phyloP scores from a whole-genome alignment of 805 yeast genomes.

The Lipomyces japonicus region DNA sequence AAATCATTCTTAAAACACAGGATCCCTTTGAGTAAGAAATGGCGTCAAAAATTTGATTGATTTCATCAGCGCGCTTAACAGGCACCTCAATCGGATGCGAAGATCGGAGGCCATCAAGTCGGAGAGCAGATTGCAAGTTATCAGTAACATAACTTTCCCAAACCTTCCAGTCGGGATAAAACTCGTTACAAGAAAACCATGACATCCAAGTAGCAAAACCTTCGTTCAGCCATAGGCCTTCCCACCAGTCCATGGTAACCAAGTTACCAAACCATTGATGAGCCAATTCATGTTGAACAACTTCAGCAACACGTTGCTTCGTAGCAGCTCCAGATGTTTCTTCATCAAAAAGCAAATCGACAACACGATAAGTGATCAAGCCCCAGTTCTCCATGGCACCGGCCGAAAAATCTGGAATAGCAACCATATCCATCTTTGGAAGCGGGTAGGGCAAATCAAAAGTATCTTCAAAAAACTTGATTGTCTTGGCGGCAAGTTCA shows the following conservation, averaged over 20 bases:
- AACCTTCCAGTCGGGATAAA: slow-evolving; percentile 79
- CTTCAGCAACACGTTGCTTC: slow-evolving; percentile 64
- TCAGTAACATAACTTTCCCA: slow-evolving; percentile 75
- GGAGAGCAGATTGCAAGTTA: slow-evolving; percentile 68
- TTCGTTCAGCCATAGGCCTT: slow-evolving; percentile 83
- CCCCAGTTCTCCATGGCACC: slow-evolving; percentile 96
- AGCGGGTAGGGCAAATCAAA: slow-evolving; percentile 73
- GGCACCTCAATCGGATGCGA: slow-evolving; percentile 84
- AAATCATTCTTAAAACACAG: slow-evolving; percentile 70
- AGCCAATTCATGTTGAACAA: slow-evolving; percentile 80
- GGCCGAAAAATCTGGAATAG: slow-evolving; percentile 74
- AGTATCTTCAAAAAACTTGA: slow-evolving; percentile 60
- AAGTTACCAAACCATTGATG: slow-evolving; percentile 91
- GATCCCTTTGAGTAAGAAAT: slow-evolving; percentile 82
- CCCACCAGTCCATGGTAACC: slow-evolving; percentile 94
- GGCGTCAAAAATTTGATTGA: slow-evolving; percentile 76
- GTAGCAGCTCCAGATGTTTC: slow-evolving; percentile 55
- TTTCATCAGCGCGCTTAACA: slow-evolving; percentile 71
- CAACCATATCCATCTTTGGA: slow-evolving; percentile 76
- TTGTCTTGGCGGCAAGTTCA: slow-evolving; percentile 59
- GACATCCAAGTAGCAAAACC: slow-evolving; percentile 90
- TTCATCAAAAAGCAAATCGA: slow-evolving; percentile 64
- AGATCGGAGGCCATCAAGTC: slow-evolving; percentile 63
- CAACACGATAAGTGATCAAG: slow-evolving; percentile 62
- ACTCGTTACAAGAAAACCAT: slow-evolving; percentile 60